Evolutionary conservation across 345 rosid genomes (phyloP).

Genomic region (Brassica napus): Da-Ae NC_063434.1:25811501-25812000

Average conservation of each 20-base stretch:
- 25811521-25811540: conserved; percentile 25
- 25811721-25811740: neutral
- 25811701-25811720: conserved; percentile 27
- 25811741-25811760: neutral
- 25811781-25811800: neutral
- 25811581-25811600: conserved; percentile 10
- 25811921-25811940: neutral
- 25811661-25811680: neutral
- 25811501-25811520: conserved; percentile 20
- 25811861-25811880: conserved; percentile 10
- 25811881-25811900: neutral
- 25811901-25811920: conserved; percentile 6
- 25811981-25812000: conserved; percentile 5
- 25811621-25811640: neutral
- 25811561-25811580: neutral
- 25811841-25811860: conserved; percentile 7
- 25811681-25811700: conserved; percentile 21
- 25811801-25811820: conserved; percentile 14
- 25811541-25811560: conserved; percentile 13
- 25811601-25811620: conserved; percentile 13
- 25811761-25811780: neutral
- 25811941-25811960: conserved; percentile 22
- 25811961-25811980: conserved; percentile 13
- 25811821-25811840: conserved; percentile 4
- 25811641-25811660: neutral